Conservation (phyloP, 345 rosid genomes). For the Atalantia buxifolia region DNA sequence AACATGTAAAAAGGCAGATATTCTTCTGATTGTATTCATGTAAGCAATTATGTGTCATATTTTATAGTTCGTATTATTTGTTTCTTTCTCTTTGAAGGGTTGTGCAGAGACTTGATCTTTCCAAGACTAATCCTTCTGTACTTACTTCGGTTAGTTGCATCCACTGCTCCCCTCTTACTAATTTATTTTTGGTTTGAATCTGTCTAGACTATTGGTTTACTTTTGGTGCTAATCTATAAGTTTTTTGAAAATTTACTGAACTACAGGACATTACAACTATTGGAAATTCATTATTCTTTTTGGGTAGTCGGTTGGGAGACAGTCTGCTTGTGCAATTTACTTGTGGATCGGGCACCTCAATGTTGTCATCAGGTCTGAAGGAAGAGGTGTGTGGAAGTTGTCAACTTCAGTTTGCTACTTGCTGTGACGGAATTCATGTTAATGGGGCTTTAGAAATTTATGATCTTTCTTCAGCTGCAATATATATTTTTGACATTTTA, state of each 20-base stretch:
- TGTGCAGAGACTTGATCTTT: conserved; percentile 93
- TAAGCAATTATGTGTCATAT: background rate
- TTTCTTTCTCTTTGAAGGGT: conserved; percentile 55
- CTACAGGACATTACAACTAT: conserved; percentile 77
- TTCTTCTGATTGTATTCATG: background rate
- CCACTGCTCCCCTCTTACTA: conserved; percentile 1
- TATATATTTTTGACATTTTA: background rate
- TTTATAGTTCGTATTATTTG: conserved; percentile 18
- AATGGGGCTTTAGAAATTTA: background rate
- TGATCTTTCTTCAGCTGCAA: background rate
- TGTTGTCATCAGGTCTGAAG: conserved; percentile 55
- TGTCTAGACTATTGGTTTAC: background rate
- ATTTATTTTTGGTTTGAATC: conserved; percentile 14
- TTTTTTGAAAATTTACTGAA: conserved; percentile 19
- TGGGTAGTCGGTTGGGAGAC: conserved; percentile 95
- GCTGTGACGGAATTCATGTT: background rate
- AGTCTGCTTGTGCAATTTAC: conserved; percentile 93
- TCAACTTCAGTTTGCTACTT: conserved; percentile 5
- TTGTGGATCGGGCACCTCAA: conserved; percentile 60
- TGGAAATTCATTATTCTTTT: conserved; percentile 79
- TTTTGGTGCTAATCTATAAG: background rate
- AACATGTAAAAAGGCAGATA: background rate
- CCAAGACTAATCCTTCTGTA: conserved; percentile 97
- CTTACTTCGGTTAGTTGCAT: conserved; percentile 82
- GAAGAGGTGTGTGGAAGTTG: conserved; percentile 65